Conservation (phyloP, 1,139 yeast species). For the Hanseniaspora sp. region DNA sequence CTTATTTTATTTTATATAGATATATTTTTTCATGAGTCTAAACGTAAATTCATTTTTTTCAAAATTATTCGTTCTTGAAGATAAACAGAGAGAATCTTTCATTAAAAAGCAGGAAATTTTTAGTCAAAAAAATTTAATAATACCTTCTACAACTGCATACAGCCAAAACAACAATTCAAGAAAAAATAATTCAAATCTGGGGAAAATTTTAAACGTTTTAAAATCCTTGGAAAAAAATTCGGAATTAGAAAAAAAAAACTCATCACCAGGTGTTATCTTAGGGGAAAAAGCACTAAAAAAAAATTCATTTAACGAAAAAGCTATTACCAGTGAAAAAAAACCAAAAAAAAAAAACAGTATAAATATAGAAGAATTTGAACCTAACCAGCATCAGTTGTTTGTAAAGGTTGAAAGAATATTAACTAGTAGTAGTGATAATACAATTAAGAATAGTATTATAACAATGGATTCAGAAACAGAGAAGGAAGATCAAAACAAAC, state of each 20-base stretch:
- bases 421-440: not conserved
- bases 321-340: not conserved
- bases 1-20: too few species aligned
- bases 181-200: too few species aligned
- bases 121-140: too few species aligned
- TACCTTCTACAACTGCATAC: too few species aligned
- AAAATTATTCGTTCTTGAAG: conserved; percentile 1
- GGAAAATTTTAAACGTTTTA: too few species aligned
- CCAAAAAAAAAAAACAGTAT: not conserved
- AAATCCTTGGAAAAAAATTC: conserved; percentile 4
- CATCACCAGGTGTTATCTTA: not conserved
- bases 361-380: not conserved
- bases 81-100: not conserved
- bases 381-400: not conserved
- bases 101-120: not conserved
- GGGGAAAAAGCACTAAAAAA: not conserved
- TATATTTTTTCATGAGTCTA: not conserved
- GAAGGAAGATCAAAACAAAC: not conserved
- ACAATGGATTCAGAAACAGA: not conserved
- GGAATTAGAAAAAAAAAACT: conserved; percentile 11
- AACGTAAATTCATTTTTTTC: not conserved
- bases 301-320: not conserved
- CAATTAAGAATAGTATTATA: not conserved
- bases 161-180: too few species aligned
- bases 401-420: not conserved